phyloP scores from a whole-genome alignment of 306 rosid genomes.

The Begonia loranthoides region DNA sequence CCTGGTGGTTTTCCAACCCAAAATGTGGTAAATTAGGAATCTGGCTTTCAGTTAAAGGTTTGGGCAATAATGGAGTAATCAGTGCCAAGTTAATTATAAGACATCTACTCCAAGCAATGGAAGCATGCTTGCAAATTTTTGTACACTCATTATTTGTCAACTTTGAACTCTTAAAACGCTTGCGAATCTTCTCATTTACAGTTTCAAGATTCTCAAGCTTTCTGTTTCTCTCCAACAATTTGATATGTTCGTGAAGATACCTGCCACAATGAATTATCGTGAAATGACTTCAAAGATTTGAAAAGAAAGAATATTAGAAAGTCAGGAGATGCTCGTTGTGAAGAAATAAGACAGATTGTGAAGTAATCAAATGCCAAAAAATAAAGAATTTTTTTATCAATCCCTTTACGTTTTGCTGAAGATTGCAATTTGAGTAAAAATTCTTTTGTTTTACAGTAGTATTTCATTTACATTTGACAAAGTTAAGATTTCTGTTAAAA shows the following conservation, averaged over 20 bases:
- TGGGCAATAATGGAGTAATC: constrained; percentile 44
- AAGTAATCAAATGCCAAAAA: neutral
- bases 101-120: constrained; percentile 89
- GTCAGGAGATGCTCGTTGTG: no score
- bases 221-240: constrained; percentile 54
- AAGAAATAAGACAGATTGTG: no score
- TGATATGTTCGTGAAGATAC: constrained; percentile 70
- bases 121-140: constrained; percentile 81
- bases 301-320: no score
- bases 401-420: no score
- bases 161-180: constrained; percentile 89
- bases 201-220: constrained; percentile 81
- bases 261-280: constrained; percentile 23
- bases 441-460: no score
- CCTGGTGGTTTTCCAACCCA: constrained; percentile 41
- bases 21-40: constrained; percentile 30
- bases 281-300: constrained; percentile 6
- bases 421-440: no score
- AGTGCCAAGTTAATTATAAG: constrained; percentile 65
- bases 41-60: constrained; percentile 30
- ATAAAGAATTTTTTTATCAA: neutral
- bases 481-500: neutral
- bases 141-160: constrained; percentile 57
- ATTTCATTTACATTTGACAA: no score
- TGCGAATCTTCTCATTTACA: constrained; percentile 86